Evolutionary conservation across 2,329 filamentous ascomycete genomes (phyloP).

Genomic region (Ceratocystis huliohia): DNA sequence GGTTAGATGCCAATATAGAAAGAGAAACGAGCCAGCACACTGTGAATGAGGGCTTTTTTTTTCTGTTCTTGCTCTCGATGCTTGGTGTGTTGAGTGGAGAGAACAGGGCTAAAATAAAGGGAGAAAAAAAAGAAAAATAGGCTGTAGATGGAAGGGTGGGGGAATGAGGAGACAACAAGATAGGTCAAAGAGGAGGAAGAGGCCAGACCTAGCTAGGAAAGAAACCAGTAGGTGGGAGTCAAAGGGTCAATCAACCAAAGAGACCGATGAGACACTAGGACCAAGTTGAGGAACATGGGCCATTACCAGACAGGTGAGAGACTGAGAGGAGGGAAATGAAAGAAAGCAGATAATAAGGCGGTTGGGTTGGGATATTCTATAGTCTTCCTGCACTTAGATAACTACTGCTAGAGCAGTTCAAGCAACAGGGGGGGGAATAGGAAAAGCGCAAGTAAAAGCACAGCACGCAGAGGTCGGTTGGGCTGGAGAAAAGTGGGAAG

Average conservation of each 20-base stretch:
- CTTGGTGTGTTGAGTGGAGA: not conserved
- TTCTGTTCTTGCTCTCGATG: not conserved
- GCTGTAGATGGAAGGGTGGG: not conserved
- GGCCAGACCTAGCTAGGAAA: not conserved
- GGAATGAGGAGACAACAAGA: slow-evolving; percentile 5
- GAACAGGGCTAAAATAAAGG: not conserved
- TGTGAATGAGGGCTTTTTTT: not conserved
- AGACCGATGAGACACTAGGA: not conserved
- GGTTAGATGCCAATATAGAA: not conserved
- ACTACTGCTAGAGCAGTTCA: not conserved
- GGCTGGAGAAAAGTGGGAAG: slow-evolving; percentile 6
- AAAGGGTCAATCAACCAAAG: not conserved
- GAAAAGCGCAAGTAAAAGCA: not conserved
- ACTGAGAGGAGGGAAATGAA: not conserved
- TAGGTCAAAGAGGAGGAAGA: not conserved
- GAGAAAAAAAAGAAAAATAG: not conserved
- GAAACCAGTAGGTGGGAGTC: not conserved
- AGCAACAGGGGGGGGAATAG: no score
- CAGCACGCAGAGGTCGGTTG: not conserved
- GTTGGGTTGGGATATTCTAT: not conserved
- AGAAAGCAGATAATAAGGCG: not conserved
- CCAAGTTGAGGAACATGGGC: not conserved
- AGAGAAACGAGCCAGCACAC: not conserved
- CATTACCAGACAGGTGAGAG: not conserved
- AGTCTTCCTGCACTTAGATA: not conserved